phyloP scores from a whole-genome alignment of 2,329 filamentous ascomycete species.

The Alternaria dauci region DNA sequence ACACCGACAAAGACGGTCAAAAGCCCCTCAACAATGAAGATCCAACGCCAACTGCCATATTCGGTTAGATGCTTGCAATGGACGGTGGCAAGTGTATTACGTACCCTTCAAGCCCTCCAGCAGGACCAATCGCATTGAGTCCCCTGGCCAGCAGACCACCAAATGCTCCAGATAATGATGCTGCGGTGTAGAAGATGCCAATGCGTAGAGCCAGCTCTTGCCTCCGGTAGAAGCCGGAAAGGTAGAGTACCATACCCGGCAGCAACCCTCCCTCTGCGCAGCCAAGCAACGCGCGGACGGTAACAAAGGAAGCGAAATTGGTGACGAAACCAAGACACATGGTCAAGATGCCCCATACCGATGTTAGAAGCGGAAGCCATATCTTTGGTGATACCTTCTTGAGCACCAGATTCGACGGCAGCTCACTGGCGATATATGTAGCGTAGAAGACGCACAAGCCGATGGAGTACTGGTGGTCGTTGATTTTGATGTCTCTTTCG shows the following conservation, averaged over 20 bases:
- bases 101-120: slow-evolving; percentile 59
- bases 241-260: slow-evolving; percentile 72
- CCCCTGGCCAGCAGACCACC: slow-evolving; percentile 70
- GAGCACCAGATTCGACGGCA: slow-evolving; percentile 70
- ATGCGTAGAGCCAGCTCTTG: slow-evolving; percentile 69
- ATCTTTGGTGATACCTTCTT: slow-evolving; percentile 68
- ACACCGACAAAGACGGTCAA: slow-evolving; percentile 62
- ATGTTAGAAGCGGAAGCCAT: slow-evolving; percentile 67
- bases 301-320: slow-evolving; percentile 65
- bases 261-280: slow-evolving; percentile 70
- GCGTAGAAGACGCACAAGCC: slow-evolving; percentile 72
- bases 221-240: slow-evolving; percentile 69
- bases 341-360: slow-evolving; percentile 66
- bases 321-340: slow-evolving; percentile 65
- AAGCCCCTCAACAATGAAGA: slow-evolving; percentile 68
- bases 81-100: background rate
- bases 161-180: slow-evolving; percentile 71
- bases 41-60: slow-evolving; percentile 64
- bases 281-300: slow-evolving; percentile 68
- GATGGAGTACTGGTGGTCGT: slow-evolving; percentile 69
- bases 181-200: slow-evolving; percentile 73
- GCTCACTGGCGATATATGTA: slow-evolving; percentile 69
- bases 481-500: slow-evolving; percentile 63
- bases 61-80: too few species aligned
- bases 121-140: slow-evolving; percentile 65